These are phyloP conservation scores for Musa beccarii DNA, from an alignment of 176 grass and related monocot genomes.

Conservation along the genomic window DNA sequence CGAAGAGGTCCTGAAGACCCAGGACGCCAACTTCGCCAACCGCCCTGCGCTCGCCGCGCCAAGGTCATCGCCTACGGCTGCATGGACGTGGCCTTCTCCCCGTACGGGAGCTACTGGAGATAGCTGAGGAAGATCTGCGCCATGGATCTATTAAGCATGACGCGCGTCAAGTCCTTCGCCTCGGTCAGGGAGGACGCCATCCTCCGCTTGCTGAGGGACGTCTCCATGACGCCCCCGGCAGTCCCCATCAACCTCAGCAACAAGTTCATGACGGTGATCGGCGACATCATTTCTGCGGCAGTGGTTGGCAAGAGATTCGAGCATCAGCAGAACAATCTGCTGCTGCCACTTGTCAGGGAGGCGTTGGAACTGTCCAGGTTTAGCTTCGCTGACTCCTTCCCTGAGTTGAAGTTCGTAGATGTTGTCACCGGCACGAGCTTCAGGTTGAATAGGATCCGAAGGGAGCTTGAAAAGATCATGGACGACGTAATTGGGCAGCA, in stretches of 20 bases:
- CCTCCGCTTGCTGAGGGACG: constrained; percentile 10
- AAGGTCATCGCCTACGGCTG: constrained; percentile 24
- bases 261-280: constrained; percentile 28
- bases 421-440: constrained; percentile 8
- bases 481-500: constrained; percentile 48
- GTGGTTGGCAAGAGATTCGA: constrained; percentile 44
- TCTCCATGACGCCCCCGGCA: background rate
- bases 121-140: constrained; percentile 46
- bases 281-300: constrained; percentile 26
- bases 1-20: constrained; percentile 47
- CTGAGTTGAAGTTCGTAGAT: constrained; percentile 23
- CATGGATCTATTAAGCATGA: constrained; percentile 44
- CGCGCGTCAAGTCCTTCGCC: constrained; percentile 34
- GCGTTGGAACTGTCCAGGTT: constrained; percentile 14
- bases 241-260: constrained; percentile 31
- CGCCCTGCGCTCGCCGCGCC: constrained; percentile 36
- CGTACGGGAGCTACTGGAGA: constrained; percentile 57
- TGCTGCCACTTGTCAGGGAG: constrained; percentile 17
- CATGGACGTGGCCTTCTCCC: constrained; percentile 28
- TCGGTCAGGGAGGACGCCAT: constrained; percentile 49
- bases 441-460: constrained; percentile 20
- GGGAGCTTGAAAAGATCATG: constrained; percentile 32
- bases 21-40: constrained; percentile 35
- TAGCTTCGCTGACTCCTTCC: constrained; percentile 40
- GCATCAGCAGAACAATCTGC: constrained; percentile 27